Evolutionary conservation across 2,329 filamentous ascomycete species (phyloP).

Genomic region (Ascochyta clinopodiicola): DNA sequence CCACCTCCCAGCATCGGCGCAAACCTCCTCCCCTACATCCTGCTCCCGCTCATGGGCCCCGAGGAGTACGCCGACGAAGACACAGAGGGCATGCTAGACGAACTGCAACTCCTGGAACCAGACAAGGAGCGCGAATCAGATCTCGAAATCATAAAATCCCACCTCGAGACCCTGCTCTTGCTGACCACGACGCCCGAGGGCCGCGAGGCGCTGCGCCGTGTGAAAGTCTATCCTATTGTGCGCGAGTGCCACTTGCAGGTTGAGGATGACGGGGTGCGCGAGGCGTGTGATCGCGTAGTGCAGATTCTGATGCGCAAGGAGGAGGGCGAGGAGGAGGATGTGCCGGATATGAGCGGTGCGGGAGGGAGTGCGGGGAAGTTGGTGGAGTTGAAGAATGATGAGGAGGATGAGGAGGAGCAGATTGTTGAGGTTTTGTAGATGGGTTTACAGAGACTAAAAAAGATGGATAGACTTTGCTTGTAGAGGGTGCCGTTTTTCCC

Average conservation of each 20-base stretch:
- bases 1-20: conserved; percentile 67
- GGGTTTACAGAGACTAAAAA: too few species aligned
- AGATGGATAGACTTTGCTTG: too few species aligned
- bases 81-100: conserved; percentile 82
- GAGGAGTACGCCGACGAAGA: conserved; percentile 92
- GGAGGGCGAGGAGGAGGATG: conserved; percentile 61
- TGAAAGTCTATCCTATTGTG: conserved; percentile 88
- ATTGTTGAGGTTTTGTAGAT: conserved; percentile 41
- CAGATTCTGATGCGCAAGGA: conserved; percentile 88
- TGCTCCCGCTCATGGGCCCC: conserved; percentile 84
- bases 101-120: conserved; percentile 85
- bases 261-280: conserved; percentile 78
- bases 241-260: conserved; percentile 83
- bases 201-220: conserved; percentile 73
- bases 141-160: conserved; percentile 77
- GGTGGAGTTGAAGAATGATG: conserved; percentile 38
- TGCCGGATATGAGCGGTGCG: conserved; percentile 32
- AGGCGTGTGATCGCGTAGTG: conserved; percentile 87
- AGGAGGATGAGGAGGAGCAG: conserved; percentile 47
- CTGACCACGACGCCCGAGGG: conserved; percentile 79
- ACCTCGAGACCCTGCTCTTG: conserved; percentile 86
- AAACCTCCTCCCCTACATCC: conserved; percentile 84
- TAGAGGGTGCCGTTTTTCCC: too few species aligned
- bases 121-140: conserved; percentile 88
- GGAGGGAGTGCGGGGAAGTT: conserved; percentile 33